Percentiles rank a stretch among this genome's conserved stretches.
Evolutionary conservation across 306 rosid genomes (phyloP).

Genomic region (Dalbergia cultrata): DNA sequence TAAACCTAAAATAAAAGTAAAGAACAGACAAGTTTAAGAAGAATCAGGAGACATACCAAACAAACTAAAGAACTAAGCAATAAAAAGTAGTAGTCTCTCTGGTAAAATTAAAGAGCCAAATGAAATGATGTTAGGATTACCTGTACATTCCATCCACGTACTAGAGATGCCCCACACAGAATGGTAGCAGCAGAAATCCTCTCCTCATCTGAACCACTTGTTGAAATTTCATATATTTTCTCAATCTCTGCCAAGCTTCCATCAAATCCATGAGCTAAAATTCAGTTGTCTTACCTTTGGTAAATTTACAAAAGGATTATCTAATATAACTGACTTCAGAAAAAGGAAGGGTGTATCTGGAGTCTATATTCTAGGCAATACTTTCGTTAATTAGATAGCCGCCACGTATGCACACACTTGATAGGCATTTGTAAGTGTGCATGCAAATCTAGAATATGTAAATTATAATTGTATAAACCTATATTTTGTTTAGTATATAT

Average conservation of each 20-base stretch:
- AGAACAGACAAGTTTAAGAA: slow-evolving; percentile 8
- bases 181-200: slow-evolving; percentile 87
- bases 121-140: slow-evolving; percentile 51
- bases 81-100: background rate
- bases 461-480: background rate
- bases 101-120: slow-evolving; percentile 26
- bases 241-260: slow-evolving; percentile 98
- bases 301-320: slow-evolving; percentile 56
- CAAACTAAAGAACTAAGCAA: slow-evolving; percentile 34
- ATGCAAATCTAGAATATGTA: slow-evolving; percentile 5
- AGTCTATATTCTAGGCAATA: slow-evolving; percentile 50
- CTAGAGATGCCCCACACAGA: slow-evolving; percentile 90
- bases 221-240: slow-evolving; percentile 84
- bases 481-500: background rate
- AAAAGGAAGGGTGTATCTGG: slow-evolving; percentile 56
- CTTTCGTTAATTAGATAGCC: slow-evolving; percentile 40
- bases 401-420: slow-evolving; percentile 29
- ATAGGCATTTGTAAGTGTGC: slow-evolving; percentile 11
- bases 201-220: slow-evolving; percentile 87
- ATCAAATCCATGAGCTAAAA: slow-evolving; percentile 80
- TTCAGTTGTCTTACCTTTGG: slow-evolving; percentile 65
- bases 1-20: slow-evolving; percentile 40
- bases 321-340: slow-evolving; percentile 60
- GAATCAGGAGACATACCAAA: slow-evolving; percentile 37
- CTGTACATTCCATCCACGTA: slow-evolving; percentile 97